Percentiles rank a stretch among this genome's conserved stretches.
Conservation (phyloP, 345 rosid species). For the Camelina hispida region DNA sequence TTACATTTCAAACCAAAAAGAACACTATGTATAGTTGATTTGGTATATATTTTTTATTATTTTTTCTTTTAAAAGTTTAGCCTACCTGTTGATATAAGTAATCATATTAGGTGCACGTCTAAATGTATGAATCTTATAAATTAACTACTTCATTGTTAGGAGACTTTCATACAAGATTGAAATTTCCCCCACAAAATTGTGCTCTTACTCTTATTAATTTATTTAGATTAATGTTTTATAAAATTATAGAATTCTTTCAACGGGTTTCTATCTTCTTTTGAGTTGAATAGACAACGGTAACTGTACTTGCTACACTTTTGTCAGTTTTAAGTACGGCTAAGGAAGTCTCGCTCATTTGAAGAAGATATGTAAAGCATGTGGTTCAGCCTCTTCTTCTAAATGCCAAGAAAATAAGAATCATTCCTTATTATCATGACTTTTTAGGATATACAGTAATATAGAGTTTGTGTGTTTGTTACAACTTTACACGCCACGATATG, state of each 20-base stretch:
- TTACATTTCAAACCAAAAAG: not conserved
- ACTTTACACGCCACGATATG: too few relatives aligned
- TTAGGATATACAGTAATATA: not conserved
- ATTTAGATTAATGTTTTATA: too few relatives aligned
- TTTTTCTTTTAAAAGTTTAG: too few relatives aligned
- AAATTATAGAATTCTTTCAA: not conserved
- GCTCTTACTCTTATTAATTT: too few relatives aligned
- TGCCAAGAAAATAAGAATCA: not conserved
- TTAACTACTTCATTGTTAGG: too few relatives aligned
- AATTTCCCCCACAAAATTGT: too few relatives aligned
- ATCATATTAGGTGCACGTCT: not conserved
- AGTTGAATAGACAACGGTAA: not conserved
- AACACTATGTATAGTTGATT: not conserved
- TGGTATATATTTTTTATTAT: not conserved
- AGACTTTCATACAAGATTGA: too few relatives aligned
- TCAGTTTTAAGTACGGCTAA: slow-evolving; percentile 1
- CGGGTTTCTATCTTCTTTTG: not conserved
- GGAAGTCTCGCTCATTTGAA: slow-evolving; percentile 2
- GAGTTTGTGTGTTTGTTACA: too few relatives aligned
- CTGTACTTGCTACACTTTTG: slow-evolving; percentile 11
- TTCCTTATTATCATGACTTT: too few relatives aligned
- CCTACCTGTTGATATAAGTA: not conserved
- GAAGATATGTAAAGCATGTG: slow-evolving; percentile 10
- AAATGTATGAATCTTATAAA: too few relatives aligned
- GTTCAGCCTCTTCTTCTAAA: not conserved